Conservation (phyloP, 2,329 filamentous ascomycete species). For the Cladosporium sp. region DNA sequence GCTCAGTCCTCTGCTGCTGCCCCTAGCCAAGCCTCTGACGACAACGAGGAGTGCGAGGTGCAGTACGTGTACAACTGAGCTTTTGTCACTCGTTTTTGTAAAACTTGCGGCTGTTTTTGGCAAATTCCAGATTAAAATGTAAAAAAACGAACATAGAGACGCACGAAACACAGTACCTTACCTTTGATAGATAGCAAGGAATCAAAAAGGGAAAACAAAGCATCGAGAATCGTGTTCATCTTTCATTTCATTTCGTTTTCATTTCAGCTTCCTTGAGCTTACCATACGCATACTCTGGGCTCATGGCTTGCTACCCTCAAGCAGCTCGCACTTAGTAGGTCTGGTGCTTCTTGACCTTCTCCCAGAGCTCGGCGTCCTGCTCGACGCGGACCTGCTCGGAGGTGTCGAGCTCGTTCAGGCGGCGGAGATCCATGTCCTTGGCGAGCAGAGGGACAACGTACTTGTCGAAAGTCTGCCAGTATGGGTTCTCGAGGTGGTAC, state of each 20-base stretch:
- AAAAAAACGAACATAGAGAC: background rate
- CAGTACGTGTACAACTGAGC: constrained; percentile 19
- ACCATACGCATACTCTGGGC: background rate
- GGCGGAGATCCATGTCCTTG: constrained; percentile 61
- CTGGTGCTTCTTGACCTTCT: constrained; percentile 31
- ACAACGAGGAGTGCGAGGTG: constrained; percentile 15
- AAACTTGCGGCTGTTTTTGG: too few species aligned
- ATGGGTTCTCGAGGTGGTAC: constrained; percentile 54
- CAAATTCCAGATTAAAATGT: background rate
- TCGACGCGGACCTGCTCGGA: constrained; percentile 35
- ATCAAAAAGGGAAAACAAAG: background rate
- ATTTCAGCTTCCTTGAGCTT: background rate
- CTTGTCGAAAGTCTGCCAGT: constrained; percentile 70
- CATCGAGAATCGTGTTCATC: background rate
- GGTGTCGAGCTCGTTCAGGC: constrained; percentile 61
- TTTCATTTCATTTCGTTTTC: background rate
- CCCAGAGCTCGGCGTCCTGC: constrained; percentile 28
- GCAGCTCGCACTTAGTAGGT: constrained; percentile 15
- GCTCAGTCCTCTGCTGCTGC: constrained; percentile 6
- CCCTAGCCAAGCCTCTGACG: background rate
- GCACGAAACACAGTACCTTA: background rate
- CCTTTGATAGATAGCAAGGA: background rate
- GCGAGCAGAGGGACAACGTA: constrained; percentile 65
- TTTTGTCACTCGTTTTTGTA: background rate
- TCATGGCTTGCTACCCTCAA: background rate